These are phyloP conservation scores for Penicillium oxalicum DNA, from an alignment of 2,329 filamentous ascomycete genomes.

Conservation along the genomic window DNA sequence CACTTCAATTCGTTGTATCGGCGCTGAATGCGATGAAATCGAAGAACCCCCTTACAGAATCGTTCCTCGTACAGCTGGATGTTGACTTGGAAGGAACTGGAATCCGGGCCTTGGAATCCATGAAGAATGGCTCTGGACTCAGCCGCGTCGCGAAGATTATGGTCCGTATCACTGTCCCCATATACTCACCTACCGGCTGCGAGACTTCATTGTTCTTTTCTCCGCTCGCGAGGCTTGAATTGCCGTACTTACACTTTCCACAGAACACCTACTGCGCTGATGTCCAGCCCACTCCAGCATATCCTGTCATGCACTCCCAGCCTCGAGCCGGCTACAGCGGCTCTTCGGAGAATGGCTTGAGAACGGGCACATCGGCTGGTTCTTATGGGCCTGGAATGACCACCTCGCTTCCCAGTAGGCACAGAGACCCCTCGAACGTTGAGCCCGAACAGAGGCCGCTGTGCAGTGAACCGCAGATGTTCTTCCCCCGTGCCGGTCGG, in stretches of 20 bases:
- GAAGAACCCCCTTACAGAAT: conserved; percentile 86
- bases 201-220: neutral
- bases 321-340: neutral
- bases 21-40: conserved; percentile 86
- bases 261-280: conserved; percentile 13
- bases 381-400: conserved; percentile 4
- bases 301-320: conserved; percentile 9
- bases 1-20: conserved; percentile 80
- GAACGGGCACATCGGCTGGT: conserved; percentile 2
- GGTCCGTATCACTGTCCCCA: conserved; percentile 5
- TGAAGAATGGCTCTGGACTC: conserved; percentile 5
- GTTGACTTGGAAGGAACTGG: conserved; percentile 69
- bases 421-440: conserved; percentile 11
- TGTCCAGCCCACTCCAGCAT: conserved; percentile 9
- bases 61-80: conserved; percentile 87
- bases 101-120: conserved; percentile 22
- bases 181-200: neutral
- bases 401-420: conserved; percentile 24
- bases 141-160: conserved; percentile 7
- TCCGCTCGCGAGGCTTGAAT: neutral
- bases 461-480: conserved; percentile 4
- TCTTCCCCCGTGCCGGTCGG: conserved; percentile 8
- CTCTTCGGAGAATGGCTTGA: conserved; percentile 3
- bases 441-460: neutral
- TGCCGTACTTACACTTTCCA: conserved; percentile 4